Evolutionary conservation across 169 alveolate species (phyloP).

Genomic region (Plasmodium cynomolgi): DNA sequence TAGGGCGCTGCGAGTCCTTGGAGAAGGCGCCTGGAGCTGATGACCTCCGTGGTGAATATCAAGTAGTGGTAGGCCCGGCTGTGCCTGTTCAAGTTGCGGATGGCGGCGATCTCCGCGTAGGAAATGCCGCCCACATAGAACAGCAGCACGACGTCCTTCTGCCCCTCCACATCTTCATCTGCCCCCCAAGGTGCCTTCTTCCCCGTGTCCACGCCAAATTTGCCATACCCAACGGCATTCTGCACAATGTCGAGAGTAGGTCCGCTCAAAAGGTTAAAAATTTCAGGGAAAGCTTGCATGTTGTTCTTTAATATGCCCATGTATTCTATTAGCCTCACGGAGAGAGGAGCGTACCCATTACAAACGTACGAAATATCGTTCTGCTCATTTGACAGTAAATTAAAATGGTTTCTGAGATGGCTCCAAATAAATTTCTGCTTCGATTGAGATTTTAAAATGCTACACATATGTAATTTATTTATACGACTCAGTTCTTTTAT

Average conservation of each 20-base stretch:
- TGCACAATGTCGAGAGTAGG: slow-evolving; percentile 53
- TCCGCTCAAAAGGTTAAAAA: slow-evolving; percentile 39
- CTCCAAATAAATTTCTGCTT: slow-evolving; percentile 76
- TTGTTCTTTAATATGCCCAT: slow-evolving; percentile 46
- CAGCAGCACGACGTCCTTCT: slow-evolving; percentile 68
- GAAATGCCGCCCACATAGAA: slow-evolving; percentile 82
- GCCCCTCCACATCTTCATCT: not conserved
- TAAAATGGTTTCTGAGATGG: slow-evolving; percentile 76
- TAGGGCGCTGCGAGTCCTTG: not conserved
- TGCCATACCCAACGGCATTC: slow-evolving; percentile 57
- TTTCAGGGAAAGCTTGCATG: slow-evolving; percentile 50
- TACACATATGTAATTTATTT: slow-evolving; percentile 62
- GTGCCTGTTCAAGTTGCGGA: slow-evolving; percentile 75
- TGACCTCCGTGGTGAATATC: slow-evolving; percentile 69
- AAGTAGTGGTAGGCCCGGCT: slow-evolving; percentile 23
- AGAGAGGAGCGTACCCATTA: slow-evolving; percentile 86
- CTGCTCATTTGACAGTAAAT: slow-evolving; percentile 79
- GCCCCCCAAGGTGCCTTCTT: not conserved
- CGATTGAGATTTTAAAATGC: slow-evolving; percentile 32
- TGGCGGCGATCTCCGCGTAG: slow-evolving; percentile 83
- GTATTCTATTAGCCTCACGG: slow-evolving; percentile 79
- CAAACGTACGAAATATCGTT: slow-evolving; percentile 80
- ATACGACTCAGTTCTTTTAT: slow-evolving; percentile 71
- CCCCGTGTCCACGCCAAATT: not conserved
- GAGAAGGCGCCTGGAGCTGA: slow-evolving; percentile 32